These are phyloP conservation scores for Cyathus striatus DNA, from an alignment of 768 basidiomycete genomes.

Conservation along the genomic window DNA sequence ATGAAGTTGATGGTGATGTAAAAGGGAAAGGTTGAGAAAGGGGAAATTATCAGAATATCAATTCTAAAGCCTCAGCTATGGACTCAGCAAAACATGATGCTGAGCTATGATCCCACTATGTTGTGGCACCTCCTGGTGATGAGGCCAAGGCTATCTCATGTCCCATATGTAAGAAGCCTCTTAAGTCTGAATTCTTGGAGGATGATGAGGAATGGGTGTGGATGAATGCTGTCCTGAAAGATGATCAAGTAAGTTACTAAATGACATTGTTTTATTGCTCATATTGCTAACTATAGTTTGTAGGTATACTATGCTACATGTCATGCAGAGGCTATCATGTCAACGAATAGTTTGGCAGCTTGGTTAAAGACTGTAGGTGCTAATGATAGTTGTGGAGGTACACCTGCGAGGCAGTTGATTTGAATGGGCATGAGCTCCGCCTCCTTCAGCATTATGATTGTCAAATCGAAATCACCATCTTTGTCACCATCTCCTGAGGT, in stretches of 20 bases:
- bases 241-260: conserved; percentile 64
- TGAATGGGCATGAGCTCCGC: conserved; percentile 27
- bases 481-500: conserved; percentile 48
- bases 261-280: neutral
- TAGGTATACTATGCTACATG: conserved; percentile 96
- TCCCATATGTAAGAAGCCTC: conserved; percentile 92
- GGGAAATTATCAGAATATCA: conserved; percentile 42
- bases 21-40: conserved; percentile 70
- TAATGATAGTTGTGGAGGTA: conserved; percentile 66
- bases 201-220: conserved; percentile 99
- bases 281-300: conserved; percentile 2
- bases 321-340: conserved; percentile 72
- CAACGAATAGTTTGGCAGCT: conserved; percentile 60
- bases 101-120: conserved; percentile 70
- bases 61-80: conserved; percentile 55
- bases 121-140: conserved; percentile 87
- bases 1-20: conserved; percentile 51
- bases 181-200: conserved; percentile 89
- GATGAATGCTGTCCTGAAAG: conserved; percentile 83
- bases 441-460: conserved; percentile 25
- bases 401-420: conserved; percentile 53
- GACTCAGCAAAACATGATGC: conserved; percentile 70
- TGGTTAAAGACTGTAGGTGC: conserved; percentile 59
- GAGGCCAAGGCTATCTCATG: conserved; percentile 82
- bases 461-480: conserved; percentile 35